Base-by-base conservation (phyloP, 495 filamentous ascomycete species). In the Diplogelasinospora grovesii region DNA sequence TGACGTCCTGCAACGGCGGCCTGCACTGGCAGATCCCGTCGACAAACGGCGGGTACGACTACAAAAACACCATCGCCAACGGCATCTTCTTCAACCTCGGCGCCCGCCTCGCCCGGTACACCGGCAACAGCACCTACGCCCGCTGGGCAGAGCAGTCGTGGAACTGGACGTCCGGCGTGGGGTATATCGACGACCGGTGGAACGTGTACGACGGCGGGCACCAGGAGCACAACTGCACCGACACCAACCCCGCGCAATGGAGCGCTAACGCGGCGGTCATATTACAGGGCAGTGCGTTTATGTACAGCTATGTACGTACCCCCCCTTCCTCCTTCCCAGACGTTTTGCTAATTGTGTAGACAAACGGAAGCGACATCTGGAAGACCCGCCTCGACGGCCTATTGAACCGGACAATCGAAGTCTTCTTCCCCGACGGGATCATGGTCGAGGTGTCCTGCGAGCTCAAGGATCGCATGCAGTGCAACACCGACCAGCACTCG, bases 1-100 rank as follows among this genome's bases (percentile, higher is more conserved):
- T 56, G 14, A 49, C 56, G 1, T 65, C 70, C 22, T 95, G 88
- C 55, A 71, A 73, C 39, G 88, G 88, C 33, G 88, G 88, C 3
- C 59, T 93, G 47, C 72, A 78, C 41, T 93, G 88, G 87, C 86
- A 93, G 65, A 81, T 90, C 35, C 83, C 74, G 52, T 66, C 71
- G 7, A 83, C 79, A 59, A 86, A 89, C 57, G 75, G 65, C 14
- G 88, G 88, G 4, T 92, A 83, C 57, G 69, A 78, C 40, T 87
- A 82, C 56, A 88, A 88, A 59, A 89, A 89, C 52, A 74, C 78
- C 15, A 73, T 85, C 41, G 75, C 77, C 2, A 83, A 84, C 45
- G 83, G 71, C 2, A 69, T 71, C 22, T 79, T 86, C 50, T 79
- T 87, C 56, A 82, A 85, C 48, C 61, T 90, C 6, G 78, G 75